Evolutionary conservation across 306 rosid genomes (phyloP), one percentile per base, ranked within the genome.

Genomic region (Sicyos edulis): DNA sequence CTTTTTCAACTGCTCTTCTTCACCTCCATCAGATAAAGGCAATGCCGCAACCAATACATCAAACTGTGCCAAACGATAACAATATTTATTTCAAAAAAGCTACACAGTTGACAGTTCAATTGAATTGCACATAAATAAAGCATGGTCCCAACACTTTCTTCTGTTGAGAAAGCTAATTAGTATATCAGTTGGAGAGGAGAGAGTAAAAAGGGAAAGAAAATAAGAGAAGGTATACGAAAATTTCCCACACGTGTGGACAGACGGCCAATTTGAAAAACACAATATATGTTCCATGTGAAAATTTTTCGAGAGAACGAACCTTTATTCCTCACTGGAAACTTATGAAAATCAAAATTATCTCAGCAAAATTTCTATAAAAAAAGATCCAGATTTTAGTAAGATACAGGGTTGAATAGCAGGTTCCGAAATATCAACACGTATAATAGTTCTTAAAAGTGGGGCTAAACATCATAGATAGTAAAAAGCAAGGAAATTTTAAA

Each of bases 1-100:
- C 84, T 84, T 82, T 79, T 87, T 87, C 49, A 92, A 81, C 70
- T 92, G 89, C 19, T 78, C 91, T 55, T 88, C 98, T 84, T 90
- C 96, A 50, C 88, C 96, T 76, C 86, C 86, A 50, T 92, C 90
- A 8, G 88, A 77, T 68, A 90, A 69, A 8, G 96, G 96, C 73
- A 92, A 92, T 1, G 90, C 96, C 3, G 91, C 86, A 75, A 90
- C 98, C 75, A 92, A 65, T 71, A 80, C 87, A 83, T 92, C 98
- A 81, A 92, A 88, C 98, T 92, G 77, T 65, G 73, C 29, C 62
- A 71, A 68, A 65, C 76, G 70, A 73, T 34, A 65, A 4, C 22
- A 37, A 63, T 9, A 40, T n/a, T 3, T 8, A n/a, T 34, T 26
- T 6, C 4, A 2, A 6, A 14, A 59, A 24, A 77, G 40, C 16